Evolutionary conservation across 768 basidiomycete genomes (phyloP), one percentile per base, ranked within the genome.

Genomic region (Termitomyces sp.): DNA sequence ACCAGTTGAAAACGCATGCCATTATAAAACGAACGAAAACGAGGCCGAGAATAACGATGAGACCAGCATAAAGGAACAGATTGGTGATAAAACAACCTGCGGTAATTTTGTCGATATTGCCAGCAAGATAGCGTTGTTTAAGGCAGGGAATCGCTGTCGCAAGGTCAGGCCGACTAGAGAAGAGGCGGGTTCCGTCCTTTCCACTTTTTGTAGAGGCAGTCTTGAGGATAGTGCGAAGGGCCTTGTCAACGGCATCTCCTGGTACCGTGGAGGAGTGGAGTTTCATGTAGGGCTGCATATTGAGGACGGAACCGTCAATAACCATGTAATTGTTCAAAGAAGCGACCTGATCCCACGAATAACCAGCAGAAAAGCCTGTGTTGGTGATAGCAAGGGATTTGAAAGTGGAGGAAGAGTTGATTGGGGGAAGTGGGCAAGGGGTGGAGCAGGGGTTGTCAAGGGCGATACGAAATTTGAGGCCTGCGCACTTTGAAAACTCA

Each of bases 1-100:
- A 96, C 97, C 97, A 99, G 68, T 86, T 94, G 82, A 98, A 99
- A 46, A 96, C 73, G 72, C 93, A 93, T 0, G 97, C 97, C 96
- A 99, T 98, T 67, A 82, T 74, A 76, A 98, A 99, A 40, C 97
- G 92, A 37, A 93, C 87, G 63, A 98, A 74, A 37, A 99, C 92
- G 62, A 99, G 86, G 34, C 84, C 84, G 59, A 98, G 85, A 70
- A 99, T 95, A 76, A 98, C 87, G 72, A 94, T 84, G 60, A 99
- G 83, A 60, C 94, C 92, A 32, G 87, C 77, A 72, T 97, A 99
- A 56, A 98, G 87, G 72, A 98, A 86, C 32, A 98, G 79, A 50
- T 86, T 83, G 37, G 94, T 89, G 43, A 94, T 86, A 74, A 98
- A 96, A 75, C 97, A 99, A 8, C 96, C 96, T 6, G 97, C 94